phyloP scores from a whole-genome alignment of 2,329 filamentous ascomycete species.

The Botrytis fragariae region DNA sequence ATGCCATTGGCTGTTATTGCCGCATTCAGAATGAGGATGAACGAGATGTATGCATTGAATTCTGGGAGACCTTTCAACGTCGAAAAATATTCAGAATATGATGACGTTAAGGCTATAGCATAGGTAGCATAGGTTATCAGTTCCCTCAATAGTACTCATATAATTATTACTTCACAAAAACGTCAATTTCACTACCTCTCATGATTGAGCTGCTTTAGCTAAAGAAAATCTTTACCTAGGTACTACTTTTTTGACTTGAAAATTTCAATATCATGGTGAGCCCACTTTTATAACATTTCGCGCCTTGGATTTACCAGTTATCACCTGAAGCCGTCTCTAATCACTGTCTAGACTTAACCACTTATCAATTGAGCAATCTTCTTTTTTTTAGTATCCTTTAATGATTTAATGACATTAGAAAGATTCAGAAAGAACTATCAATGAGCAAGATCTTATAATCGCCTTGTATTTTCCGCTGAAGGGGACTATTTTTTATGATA shows the following conservation, averaged over 20 bases:
- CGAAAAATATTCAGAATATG: not conserved
- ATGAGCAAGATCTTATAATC: not conserved
- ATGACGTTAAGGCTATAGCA: not conserved
- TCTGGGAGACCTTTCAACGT: not conserved
- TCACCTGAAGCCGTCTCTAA: not conserved
- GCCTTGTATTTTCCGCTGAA: not conserved
- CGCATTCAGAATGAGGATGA: constrained; percentile 2
- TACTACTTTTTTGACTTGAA: not conserved
- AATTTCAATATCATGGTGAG: not conserved
- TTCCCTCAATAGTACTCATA: not conserved
- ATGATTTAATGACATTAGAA: not conserved
- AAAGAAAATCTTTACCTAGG: not conserved
- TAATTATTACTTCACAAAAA: not conserved
- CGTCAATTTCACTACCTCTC: not conserved
- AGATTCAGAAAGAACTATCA: not conserved
- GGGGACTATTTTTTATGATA: not conserved
- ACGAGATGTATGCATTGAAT: not conserved
- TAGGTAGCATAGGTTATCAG: not conserved
- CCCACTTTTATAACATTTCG: too few species aligned
- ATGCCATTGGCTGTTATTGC: not conserved
- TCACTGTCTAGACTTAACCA: not conserved
- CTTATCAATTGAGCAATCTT: not conserved
- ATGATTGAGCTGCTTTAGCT: not conserved
- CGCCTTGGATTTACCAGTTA: too few species aligned
- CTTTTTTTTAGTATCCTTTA: not conserved